A percentile compares a stretch with the other conserved stretches of the same genome.
Conservation (phyloP, 345 rosid genomes). For the Acer saccharum region DNA sequence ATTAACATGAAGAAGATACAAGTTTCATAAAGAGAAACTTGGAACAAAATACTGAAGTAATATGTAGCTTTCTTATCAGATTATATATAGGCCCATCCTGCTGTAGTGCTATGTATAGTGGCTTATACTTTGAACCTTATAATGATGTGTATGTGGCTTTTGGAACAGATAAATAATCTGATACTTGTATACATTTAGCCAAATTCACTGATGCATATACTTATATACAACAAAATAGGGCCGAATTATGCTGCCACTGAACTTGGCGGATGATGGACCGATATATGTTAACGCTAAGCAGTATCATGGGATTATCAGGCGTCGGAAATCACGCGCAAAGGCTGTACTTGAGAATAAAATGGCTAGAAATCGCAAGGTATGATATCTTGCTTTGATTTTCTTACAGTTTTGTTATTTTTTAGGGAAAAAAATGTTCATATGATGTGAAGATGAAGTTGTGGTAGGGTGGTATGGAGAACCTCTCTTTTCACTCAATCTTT, state of each 20-base stretch:
- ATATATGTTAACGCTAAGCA: slow-evolving; percentile 95
- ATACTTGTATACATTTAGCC: not conserved
- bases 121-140: not conserved
- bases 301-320: slow-evolving; percentile 91
- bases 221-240: slow-evolving; percentile 43
- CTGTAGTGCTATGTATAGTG: not conserved
- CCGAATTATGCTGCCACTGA: slow-evolving; percentile 81
- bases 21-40: not conserved
- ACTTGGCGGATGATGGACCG: slow-evolving; percentile 74
- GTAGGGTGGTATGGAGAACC: not conserved
- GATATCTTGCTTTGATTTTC: slow-evolving; percentile 3
- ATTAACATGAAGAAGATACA: not conserved
- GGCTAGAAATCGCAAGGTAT: slow-evolving; percentile 67
- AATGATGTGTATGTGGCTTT: not conserved
- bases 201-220: not conserved
- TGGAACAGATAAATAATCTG: not conserved
- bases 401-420: slow-evolving; percentile 3
- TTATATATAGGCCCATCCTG: not conserved
- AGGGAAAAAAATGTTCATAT: not conserved
- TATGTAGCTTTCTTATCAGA: not conserved
- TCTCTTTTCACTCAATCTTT: not conserved
- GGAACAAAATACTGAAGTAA: not conserved
- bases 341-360: slow-evolving; percentile 66
- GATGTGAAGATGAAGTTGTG: not conserved
- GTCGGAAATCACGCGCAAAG: slow-evolving; percentile 86